Base-by-base conservation (phyloP, 1,284 basidiomycete species). In the Austropuccinia psidii region DNA sequence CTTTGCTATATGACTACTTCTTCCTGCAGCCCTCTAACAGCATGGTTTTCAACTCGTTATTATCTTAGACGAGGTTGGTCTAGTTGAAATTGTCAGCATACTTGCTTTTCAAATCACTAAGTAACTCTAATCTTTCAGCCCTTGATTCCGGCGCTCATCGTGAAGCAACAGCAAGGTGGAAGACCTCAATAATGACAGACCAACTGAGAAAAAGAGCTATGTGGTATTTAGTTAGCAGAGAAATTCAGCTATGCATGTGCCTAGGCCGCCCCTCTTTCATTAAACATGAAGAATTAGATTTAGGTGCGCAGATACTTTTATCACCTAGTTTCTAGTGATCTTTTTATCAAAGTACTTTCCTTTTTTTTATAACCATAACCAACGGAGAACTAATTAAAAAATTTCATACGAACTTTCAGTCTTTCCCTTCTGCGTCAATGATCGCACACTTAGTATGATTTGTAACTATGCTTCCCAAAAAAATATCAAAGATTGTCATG, bases 191-290 rank as follows among this genome's bases (percentile, higher is more conserved):
- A 11, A 61, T 70, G 67, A 70, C 45, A 60, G 67, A 70, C 37
- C 67, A 70, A 47, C 43, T 70, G 2, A 33, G 67, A 1, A 70
- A 70, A 60, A 54, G 67, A 7, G 67, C 67, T 6, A 41, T 70
- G 7, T 70, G 67, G 67, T 60, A 41, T 49, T 45, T 70, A 3
- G 52, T 58, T n/a, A 27, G n/a, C 37, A 15, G 19, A 31, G 35
- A 55, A 60, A 47, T n/a, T 57, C 37, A 37, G 21, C 15, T 49
- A n/a, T 70, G 35, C 33, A 8, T 60, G 43, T n/a, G 43, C 24
- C 54, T 70, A n/a, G 67, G 67, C 15, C 54, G 67, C 33, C 19
- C 54, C 15, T 49, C 67, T 35, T 47, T 35, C 33, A 70, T 70
- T 37, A 58, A 54, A 39, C 2, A 47, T 9, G 29, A 55, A 43